phyloP scores from a whole-genome alignment of 2,329 filamentous ascomycete genomes.

The Aspergillus sp. region DNA sequence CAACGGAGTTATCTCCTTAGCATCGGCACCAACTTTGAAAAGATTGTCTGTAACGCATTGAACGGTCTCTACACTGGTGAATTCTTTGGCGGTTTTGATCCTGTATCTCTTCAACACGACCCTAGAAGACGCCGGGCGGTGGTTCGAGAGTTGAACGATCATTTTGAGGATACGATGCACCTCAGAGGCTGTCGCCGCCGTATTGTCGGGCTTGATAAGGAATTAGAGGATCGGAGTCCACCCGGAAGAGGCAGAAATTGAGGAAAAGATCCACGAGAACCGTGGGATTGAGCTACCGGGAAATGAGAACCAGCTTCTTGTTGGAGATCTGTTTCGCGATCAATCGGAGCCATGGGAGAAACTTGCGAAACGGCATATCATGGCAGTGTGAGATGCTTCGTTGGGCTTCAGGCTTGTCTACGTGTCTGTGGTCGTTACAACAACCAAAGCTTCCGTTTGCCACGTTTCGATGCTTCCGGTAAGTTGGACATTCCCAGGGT shows the following conservation, averaged over 20 bases:
- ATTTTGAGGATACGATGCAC: conserved; percentile 15
- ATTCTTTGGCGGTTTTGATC: conserved; percentile 29
- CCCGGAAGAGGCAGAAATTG: too few species aligned
- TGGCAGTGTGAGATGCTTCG: conserved; percentile 9
- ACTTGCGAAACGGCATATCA: conserved; percentile 17
- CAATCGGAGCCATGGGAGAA: conserved; percentile 23
- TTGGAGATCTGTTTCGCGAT: conserved; percentile 24
- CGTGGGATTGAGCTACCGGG: too few species aligned
- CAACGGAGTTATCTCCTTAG: conserved; percentile 21
- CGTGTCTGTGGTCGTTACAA: not conserved
- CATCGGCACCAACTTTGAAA: conserved; percentile 32
- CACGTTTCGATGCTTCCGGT: not conserved
- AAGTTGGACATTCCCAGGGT: too few species aligned
- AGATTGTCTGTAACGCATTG: conserved; percentile 29
- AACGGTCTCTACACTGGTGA: conserved; percentile 34
- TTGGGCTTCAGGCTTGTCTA: conserved; percentile 4
- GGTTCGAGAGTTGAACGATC: conserved; percentile 12
- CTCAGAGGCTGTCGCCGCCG: conserved; percentile 3
- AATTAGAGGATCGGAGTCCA: not conserved
- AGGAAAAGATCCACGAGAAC: too few species aligned
- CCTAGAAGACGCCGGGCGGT: conserved; percentile 18
- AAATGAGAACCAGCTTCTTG: conserved; percentile 5
- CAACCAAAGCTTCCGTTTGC: not conserved
- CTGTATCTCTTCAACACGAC: conserved; percentile 3
- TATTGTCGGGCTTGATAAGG: too few species aligned